Conservation (phyloP, 441 rosid genomes). For the Eruca vesicaria region DNA sequence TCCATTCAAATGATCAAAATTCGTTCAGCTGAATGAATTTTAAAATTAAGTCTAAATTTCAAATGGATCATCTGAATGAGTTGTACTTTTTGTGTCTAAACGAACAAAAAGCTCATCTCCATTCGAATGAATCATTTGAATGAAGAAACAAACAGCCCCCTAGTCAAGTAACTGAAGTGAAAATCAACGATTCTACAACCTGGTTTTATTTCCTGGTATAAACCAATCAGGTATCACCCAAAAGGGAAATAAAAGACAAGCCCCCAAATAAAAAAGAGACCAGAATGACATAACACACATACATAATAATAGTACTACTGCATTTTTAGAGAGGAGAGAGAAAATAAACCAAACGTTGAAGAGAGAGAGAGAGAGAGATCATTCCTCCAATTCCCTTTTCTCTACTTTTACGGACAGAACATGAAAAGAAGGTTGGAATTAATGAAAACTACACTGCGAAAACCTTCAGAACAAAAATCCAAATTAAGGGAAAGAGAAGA, state of each 20-base stretch:
- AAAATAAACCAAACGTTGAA: not conserved
- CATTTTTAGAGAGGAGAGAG: not conserved
- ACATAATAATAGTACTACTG: not conserved
- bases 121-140: no score
- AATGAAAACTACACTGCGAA: not conserved
- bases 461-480: not conserved
- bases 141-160: no score
- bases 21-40: no score
- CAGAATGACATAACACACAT: not conserved
- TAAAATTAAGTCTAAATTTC: no score
- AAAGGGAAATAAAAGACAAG: not conserved
- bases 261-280: not conserved
- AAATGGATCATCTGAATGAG: no score
- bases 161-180: not conserved
- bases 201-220: no score
- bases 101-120: no score
- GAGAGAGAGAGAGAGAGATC: not conserved
- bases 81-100: no score
- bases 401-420: slow-evolving; percentile 2
- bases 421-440: not conserved
- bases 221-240: no score
- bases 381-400: not conserved
- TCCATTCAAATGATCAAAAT: no score
- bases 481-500: not conserved
- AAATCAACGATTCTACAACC: no score